Evolutionary conservation across 805 yeast genomes (phyloP).

Genomic region (Saccharomycopsis microspora): DNA sequence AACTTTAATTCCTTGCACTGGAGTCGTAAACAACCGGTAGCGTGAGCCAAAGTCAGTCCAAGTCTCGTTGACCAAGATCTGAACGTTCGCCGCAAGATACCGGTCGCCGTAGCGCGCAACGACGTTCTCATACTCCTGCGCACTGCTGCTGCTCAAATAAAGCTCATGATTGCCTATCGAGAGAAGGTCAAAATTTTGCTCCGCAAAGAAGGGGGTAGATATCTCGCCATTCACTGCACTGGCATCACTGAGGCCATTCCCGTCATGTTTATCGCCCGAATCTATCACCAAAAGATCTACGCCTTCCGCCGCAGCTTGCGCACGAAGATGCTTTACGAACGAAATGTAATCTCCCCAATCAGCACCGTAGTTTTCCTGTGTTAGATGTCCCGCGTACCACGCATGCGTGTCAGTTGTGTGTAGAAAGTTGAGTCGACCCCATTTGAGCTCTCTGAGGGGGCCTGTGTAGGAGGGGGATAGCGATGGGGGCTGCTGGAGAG

Average conservation of each 20-base stretch:
- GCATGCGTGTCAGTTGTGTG: conserved; percentile 98
- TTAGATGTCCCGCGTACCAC: conserved; percentile 86
- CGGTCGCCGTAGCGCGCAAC: conserved; percentile 40
- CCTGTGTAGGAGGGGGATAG: conserved; percentile 26
- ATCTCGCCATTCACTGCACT: conserved; percentile 59
- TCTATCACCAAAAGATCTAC: conserved; percentile 70
- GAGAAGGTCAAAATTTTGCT: conserved; percentile 61
- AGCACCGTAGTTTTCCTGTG: conserved; percentile 65
- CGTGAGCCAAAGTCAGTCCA: conserved; percentile 52
- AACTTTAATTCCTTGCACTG: conserved; percentile 36
- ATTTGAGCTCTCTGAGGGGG: conserved; percentile 37
- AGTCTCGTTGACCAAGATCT: conserved; percentile 26
- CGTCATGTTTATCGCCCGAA: conserved; percentile 91
- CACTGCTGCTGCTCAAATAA: conserved; percentile 53
- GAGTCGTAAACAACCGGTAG: conserved; percentile 55
- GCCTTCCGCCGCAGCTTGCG: conserved; percentile 29
- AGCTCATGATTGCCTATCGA: conserved; percentile 91
- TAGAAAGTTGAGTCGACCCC: conserved; percentile 73
- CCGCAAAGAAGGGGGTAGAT: conserved; percentile 52
- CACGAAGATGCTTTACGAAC: conserved; percentile 43
- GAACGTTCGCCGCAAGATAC: conserved; percentile 67
- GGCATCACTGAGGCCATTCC: conserved; percentile 81
- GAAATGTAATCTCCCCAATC: conserved; percentile 90
- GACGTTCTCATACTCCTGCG: conserved; percentile 56
- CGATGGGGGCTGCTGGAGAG: conserved; percentile 24